Evolutionary conservation across 768 basidiomycete genomes (phyloP), one percentile per base, ranked within the genome.

Genomic region (Podaxis pistillaris): DNA sequence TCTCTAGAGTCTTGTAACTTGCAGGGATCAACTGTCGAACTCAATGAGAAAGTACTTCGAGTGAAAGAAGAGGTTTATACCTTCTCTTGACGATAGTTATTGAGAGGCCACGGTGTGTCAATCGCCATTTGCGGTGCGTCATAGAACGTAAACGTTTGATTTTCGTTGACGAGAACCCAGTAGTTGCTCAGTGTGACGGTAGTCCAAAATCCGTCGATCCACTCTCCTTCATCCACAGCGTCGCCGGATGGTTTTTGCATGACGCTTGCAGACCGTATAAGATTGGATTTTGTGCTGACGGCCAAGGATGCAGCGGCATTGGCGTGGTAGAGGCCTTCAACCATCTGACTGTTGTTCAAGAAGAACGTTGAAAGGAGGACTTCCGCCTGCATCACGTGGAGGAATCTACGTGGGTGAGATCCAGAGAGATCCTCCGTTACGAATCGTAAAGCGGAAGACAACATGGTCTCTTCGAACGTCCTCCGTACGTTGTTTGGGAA

Each of bases 291-390:
- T 22, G 76, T 65, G 62, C 77, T 73, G 33, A 77, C 64, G 1
- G 72, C 77, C 17, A 84, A 64, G 0, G 76, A 74, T 56, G 79
- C 75, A 7, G 84, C 80, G 0, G 83, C 76, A 63, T 79, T 80
- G 41, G 76, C 78, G 60, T 80, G 80, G 65, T 85, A 86, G 49
- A 75, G 76, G 0, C 83, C 87, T 75, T 64, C 66, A 68, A 85
- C 70, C 7, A 75, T 68, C 17, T 83, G 75, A 33, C 79, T 81
- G 22, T 76, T 73, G 55, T 74, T 74, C 57, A 85, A 78, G 70
- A 83, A 83, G 67, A 83, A 86, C 56, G 76, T 76, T 0, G 83
- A 77, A 28, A 89, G 73, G 13, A 89, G 74, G 0, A 88, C 72
- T 54, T 86, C 81, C 0, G 81, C 74, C 63, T 85, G 83, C 17